phyloP scores from a whole-genome alignment of 345 rosid species.

The Lumnitzera littorea region DNA sequence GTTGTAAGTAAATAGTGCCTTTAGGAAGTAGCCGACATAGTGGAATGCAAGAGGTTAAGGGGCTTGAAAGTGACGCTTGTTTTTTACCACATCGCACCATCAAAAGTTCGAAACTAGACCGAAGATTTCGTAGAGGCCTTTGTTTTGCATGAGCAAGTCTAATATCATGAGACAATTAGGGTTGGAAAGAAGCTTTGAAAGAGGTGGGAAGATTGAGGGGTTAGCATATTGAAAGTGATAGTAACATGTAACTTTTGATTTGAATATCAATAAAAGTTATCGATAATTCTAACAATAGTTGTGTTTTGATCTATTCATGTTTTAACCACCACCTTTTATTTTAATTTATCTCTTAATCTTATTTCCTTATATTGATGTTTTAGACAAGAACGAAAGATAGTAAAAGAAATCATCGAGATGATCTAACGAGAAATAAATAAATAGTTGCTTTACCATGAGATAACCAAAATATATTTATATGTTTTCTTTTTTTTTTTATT shows the following conservation, averaged over 20 bases:
- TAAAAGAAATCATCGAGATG: no score
- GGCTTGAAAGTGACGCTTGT: slow-evolving; percentile 1
- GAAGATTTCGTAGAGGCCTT: slow-evolving; percentile 4
- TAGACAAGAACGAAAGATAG: no score
- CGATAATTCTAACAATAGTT: no score
- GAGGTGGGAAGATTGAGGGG: slow-evolving; percentile 3
- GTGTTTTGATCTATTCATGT: no score
- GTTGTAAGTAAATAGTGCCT: slow-evolving; percentile 8
- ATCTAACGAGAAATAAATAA: no score
- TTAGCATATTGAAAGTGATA: not conserved
- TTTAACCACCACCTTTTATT: no score
- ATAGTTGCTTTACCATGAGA: no score
- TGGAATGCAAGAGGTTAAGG: slow-evolving; percentile 1
- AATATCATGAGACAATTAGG: not conserved
- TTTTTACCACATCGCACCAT: slow-evolving; percentile 2
- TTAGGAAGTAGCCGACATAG: slow-evolving; percentile 7
- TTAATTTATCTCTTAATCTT: no score
- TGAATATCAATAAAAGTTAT: no score
- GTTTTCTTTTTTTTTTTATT: no score
- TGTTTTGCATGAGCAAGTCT: not conserved
- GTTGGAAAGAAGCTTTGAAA: not conserved
- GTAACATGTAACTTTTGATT: not conserved
- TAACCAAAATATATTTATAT: no score
- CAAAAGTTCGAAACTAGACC: not conserved
- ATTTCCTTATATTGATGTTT: no score